phyloP scores from a whole-genome alignment of 1,284 basidiomycete genomes.

The Cutaneotrichosporon sp. region DNA sequence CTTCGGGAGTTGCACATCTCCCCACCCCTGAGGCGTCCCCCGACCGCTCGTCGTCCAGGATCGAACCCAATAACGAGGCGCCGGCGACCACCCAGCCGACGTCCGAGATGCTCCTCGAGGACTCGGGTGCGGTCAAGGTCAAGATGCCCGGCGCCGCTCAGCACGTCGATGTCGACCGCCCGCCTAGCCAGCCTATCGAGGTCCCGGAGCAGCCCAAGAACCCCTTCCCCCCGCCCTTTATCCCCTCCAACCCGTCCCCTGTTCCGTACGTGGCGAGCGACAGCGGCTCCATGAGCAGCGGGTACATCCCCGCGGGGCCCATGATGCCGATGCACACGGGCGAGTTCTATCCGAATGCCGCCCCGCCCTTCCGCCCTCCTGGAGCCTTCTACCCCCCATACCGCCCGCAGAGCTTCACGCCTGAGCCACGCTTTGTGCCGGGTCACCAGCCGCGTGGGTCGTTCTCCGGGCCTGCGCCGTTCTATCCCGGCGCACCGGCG shows the following conservation, averaged over 20 bases:
- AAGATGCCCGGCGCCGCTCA: slow-evolving; percentile 34
- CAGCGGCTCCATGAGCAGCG: slow-evolving; percentile 36
- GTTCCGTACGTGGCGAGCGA: slow-evolving; percentile 30
- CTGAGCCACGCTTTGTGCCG: slow-evolving; percentile 19
- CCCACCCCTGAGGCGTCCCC: slow-evolving; percentile 27
- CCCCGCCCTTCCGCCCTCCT: slow-evolving; percentile 58
- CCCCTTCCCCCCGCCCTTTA: slow-evolving; percentile 23
- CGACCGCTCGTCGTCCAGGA: slow-evolving; percentile 15
- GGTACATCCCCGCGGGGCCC: slow-evolving; percentile 15
- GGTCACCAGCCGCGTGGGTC: slow-evolving; percentile 28
- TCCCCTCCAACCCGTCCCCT: slow-evolving; percentile 22
- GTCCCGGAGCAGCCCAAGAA: slow-evolving; percentile 12
- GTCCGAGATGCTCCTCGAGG: slow-evolving; percentile 32
- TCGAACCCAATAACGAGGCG: slow-evolving; percentile 14
- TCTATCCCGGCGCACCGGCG: slow-evolving; percentile 8
- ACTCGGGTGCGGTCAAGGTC: slow-evolving; percentile 34
- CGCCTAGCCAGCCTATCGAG: slow-evolving; percentile 15
- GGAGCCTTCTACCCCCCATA: slow-evolving; percentile 16
- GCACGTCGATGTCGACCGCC: slow-evolving; percentile 15
- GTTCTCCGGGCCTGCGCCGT: slow-evolving; percentile 27
- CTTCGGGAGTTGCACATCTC: slow-evolving; percentile 12
- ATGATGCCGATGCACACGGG: slow-evolving; percentile 57
- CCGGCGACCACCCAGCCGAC: slow-evolving; percentile 26
- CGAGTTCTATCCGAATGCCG: slow-evolving; percentile 62
- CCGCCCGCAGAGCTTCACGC: slow-evolving; percentile 25